Conservation (phyloP, 345 rosid species). For the Populus tremula region DNA sequence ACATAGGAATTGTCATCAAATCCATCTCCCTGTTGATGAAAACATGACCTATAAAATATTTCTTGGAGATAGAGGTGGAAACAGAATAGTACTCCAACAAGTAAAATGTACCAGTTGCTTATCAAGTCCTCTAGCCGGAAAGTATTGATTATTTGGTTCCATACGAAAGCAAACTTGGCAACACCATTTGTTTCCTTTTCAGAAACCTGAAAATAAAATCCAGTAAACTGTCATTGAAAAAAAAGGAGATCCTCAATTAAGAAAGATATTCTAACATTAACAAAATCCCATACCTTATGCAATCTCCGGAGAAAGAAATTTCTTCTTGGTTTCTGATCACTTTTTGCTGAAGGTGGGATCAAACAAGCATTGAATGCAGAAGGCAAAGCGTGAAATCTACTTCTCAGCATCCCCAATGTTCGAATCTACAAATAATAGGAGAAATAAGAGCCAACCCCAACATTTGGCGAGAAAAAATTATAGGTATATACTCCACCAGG, state of each 20-base stretch:
- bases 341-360: conserved; percentile 55
- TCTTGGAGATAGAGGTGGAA: conserved; percentile 6
- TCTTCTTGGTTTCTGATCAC: conserved; percentile 39
- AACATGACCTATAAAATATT: conserved; percentile 6
- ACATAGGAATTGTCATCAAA: conserved; percentile 78
- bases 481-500: background rate
- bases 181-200: conserved; percentile 44
- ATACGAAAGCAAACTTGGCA: conserved; percentile 81
- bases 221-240: conserved; percentile 1
- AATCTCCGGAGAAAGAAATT: conserved; percentile 42
- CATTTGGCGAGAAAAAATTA: background rate
- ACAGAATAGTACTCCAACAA: background rate
- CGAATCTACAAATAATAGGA: conserved; percentile 56
- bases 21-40: conserved; percentile 67
- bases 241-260: conserved; percentile 1
- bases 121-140: conserved; percentile 90
- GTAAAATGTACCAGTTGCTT: conserved; percentile 61
- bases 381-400: conserved; percentile 84
- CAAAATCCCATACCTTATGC: conserved; percentile 47
- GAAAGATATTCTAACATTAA: conserved; percentile 4
- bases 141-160: conserved; percentile 80
- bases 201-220: conserved; percentile 40
- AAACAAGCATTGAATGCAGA: conserved; percentile 70
- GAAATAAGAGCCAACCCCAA: conserved; percentile 8
- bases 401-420: conserved; percentile 94